These are phyloP conservation scores for Ceratocystis ficicola DNA, from an alignment of 2,329 filamentous ascomycete genomes.

Conservation along the genomic window DNA sequence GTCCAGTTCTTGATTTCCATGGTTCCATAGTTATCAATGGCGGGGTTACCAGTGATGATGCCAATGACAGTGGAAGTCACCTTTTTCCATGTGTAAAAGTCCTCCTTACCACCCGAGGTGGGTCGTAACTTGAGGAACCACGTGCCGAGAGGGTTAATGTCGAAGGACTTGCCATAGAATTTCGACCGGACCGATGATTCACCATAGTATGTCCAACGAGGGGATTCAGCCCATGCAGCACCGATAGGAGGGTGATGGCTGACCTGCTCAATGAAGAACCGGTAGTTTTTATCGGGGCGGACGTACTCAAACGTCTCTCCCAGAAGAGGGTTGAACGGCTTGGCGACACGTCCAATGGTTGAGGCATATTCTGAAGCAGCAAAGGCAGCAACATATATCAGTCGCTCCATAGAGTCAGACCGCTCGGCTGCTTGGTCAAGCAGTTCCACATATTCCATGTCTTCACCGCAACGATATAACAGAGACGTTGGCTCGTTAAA, in stretches of 20 bases:
- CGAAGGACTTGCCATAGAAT: constrained; percentile 95
- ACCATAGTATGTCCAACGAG: constrained; percentile 94
- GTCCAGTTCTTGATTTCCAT: constrained; percentile 98
- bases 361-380: constrained; percentile 94
- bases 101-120: constrained; percentile 59
- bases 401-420: constrained; percentile 73
- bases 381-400: constrained; percentile 91
- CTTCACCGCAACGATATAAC: constrained; percentile 86
- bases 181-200: constrained; percentile 93
- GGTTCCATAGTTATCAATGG: constrained; percentile 91
- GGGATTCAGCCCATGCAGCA: constrained; percentile 81
- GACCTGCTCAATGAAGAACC: constrained; percentile 97
- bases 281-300: constrained; percentile 89
- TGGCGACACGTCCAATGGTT: constrained; percentile 90
- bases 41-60: constrained; percentile 92
- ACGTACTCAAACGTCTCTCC: constrained; percentile 97
- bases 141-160: constrained; percentile 89
- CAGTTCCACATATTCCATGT: constrained; percentile 95
- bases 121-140: constrained; percentile 89
- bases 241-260: constrained; percentile 93
- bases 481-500: constrained; percentile 98
- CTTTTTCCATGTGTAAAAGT: constrained; percentile 98
- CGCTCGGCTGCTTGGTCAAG: constrained; percentile 80
- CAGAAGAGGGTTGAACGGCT: constrained; percentile 92
- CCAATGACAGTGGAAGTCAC: constrained; percentile 95